Base-by-base conservation (phyloP, 495 filamentous ascomycete genomes). In the Aspergillus kassunensis region DNA sequence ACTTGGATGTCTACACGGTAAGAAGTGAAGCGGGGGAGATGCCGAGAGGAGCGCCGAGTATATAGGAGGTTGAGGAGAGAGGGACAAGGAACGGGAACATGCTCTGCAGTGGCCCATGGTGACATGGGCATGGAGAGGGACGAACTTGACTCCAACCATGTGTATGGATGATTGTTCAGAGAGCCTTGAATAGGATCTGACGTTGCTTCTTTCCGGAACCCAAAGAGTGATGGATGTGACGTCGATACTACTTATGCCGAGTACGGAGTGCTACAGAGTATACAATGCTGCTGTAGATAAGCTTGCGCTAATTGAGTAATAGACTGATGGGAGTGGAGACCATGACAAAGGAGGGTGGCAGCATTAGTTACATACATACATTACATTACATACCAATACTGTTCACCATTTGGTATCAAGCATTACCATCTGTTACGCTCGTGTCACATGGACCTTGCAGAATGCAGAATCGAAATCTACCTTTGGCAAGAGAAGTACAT, bases 151-250 rank as follows among this genome's bases (percentile, higher is more conserved):
- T 37, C 16, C 20, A 37, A 31, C 29, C 23, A 27, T 21, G 6
- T 2, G 13, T 19, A 46, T 12, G 30, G 33, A 27, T 8, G 19
- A 23, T 12, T 19, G 18, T 46, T 10, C 18, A 46, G 29, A 20
- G 3, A 33, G 44, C 37, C 9, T 12, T 35, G 30, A 23, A 23
- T 44, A 23, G 30, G 21, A 15, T 43, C 31, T 55, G 53, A 44
- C 46, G 53, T 55, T 50, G 46, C 46, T 45, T 45, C 42, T 39
- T 16, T 42, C 51, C 34, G 21, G 36, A 25, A 33, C 12, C 15
- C 18, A 33, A 35, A 13, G 19, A 19, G 24, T 12, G 43, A n/a
- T 44, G 40, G 42, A 56, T 56, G 54, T 51, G 47, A 56, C 54
- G 54, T 56, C 18, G 41, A 46, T 24, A 2, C 10, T 20, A n/a